Base-by-base conservation (phyloP, 345 rosid genomes). In the Boechera divaricarpa region DNA sequence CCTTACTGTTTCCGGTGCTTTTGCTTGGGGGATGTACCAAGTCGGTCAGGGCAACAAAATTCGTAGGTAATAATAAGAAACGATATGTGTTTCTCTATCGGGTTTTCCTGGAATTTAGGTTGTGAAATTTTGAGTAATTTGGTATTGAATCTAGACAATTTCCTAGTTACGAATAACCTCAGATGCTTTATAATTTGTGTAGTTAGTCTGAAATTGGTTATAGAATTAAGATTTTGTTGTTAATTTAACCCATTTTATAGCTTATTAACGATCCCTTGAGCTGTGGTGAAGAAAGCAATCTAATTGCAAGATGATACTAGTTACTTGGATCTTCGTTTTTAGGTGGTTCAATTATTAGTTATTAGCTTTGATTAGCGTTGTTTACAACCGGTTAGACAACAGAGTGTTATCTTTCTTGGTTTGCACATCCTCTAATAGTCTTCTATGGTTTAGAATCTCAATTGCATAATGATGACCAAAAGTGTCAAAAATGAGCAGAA, bases 31-130 rank as follows among this genome's bases (percentile, higher is more conserved):
- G 2, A 91, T 95, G 96, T 92, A 95, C 78, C 93, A 92, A 88
- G 99, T 95, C 10, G 99, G 98, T 12, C 72, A 92, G 81, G 99
- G 99, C n/a, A 95, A 95, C 86, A 92, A 91, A 87, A 83, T 88
- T 77, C 97, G 99, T 73, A 88, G 98, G 99, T 92, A 15, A 24
- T 92, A 15, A 24, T 8, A 0, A 29, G 38, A 42, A 47, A 32
- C 29, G 26, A 10, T 2, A 49, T 39, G n/a, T 59, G 11, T 36
- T 49, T n/a, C 21, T 11, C 52, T 15, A 2, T 39, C 21, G 11
- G 7, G 13, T 8, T 53, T 6, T 28, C n/a, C 28, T 35, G 18
- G 21, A 4, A 9, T 48, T 59, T 0, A 18, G 35, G 41, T 39
- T 58, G 24, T 42, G 16, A 63, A 39, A 0, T 5, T n/a, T 5